phyloP scores from a whole-genome alignment of 2,329 filamentous ascomycete species.

The Neofusicoccum sp. region DNA sequence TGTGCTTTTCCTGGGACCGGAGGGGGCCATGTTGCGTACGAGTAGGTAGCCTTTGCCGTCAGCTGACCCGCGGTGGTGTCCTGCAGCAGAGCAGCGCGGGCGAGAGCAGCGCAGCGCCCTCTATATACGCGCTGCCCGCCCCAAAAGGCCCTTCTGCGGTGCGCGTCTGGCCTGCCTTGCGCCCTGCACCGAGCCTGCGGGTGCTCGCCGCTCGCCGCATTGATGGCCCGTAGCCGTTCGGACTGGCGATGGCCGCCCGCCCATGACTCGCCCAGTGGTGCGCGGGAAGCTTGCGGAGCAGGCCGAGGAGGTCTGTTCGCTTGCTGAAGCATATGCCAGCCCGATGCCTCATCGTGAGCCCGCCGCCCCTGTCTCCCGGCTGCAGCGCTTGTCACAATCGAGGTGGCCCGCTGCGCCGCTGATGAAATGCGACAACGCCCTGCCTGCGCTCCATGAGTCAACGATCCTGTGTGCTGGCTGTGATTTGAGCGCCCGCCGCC shows the following conservation, averaged over 20 bases:
- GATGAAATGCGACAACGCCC: constrained; percentile 7
- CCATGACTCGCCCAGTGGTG: not conserved
- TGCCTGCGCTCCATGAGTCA: constrained; percentile 2
- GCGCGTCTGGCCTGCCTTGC: constrained; percentile 13
- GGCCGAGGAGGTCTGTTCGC: constrained; percentile 4
- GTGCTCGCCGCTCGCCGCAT: constrained; percentile 14
- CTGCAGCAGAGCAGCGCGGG: not conserved
- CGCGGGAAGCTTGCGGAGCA: constrained; percentile 8
- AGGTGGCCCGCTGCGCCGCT: not conserved
- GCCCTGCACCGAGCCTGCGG: constrained; percentile 15
- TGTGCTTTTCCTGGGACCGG: constrained; percentile 9
- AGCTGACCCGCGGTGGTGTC: not conserved
- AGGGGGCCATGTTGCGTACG: constrained; percentile 12
- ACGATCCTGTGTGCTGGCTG: constrained; percentile 3
- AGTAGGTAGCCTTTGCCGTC: not conserved
- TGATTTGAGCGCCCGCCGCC: not conserved
- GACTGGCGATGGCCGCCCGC: not conserved
- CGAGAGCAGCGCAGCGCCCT: constrained; percentile 26
- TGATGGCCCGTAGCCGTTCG: constrained; percentile 7
- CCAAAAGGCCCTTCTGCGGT: constrained; percentile 37
- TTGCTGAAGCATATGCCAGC: constrained; percentile 5
- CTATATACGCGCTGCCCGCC: constrained; percentile 25
- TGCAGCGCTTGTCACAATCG: constrained; percentile 9
- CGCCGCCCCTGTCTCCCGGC: not conserved
- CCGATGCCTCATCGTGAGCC: constrained; percentile 6